A percentile compares a stretch with the other conserved stretches of the same genome.
Conservation (phyloP, 2,329 filamentous ascomycete species). For the Kalaharituber pfeilii region DNA sequence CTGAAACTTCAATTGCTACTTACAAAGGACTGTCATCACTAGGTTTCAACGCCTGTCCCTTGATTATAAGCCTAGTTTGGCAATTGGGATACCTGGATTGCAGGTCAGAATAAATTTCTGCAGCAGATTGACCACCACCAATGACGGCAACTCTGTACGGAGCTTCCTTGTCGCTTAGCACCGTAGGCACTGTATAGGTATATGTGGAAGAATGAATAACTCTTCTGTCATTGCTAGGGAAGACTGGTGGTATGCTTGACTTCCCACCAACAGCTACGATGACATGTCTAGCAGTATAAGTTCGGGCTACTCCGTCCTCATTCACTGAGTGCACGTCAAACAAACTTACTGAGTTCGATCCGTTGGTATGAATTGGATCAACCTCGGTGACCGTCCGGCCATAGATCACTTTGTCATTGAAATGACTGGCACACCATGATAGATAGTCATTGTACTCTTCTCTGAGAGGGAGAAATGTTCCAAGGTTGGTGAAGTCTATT, state of each 20-base stretch:
- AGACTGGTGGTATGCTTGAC: slow-evolving; percentile 50
- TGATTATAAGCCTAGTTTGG: slow-evolving; percentile 60
- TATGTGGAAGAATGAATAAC: slow-evolving; percentile 83
- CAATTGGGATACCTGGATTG: slow-evolving; percentile 68
- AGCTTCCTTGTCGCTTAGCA: slow-evolving; percentile 28
- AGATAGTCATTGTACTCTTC: slow-evolving; percentile 92
- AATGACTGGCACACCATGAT: slow-evolving; percentile 73
- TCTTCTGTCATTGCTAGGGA: slow-evolving; percentile 42
- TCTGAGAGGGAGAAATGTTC: slow-evolving; percentile 71
- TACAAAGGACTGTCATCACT: slow-evolving; percentile 95
- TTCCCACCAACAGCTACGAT: slow-evolving; percentile 50
- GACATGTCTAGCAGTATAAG: slow-evolving; percentile 33
- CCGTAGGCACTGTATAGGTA: slow-evolving; percentile 31
- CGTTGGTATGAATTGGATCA: slow-evolving; percentile 38
- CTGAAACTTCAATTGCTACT: slow-evolving; percentile 27
- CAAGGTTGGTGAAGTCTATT: slow-evolving; percentile 76
- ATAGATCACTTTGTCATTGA: slow-evolving; percentile 57
- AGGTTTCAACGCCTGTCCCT: slow-evolving; percentile 64
- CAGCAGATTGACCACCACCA: slow-evolving; percentile 79
- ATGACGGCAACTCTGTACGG: slow-evolving; percentile 64
- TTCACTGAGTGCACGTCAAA: slow-evolving; percentile 24
- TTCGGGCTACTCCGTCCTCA: slow-evolving; percentile 26
- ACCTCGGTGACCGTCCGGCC: slow-evolving; percentile 59
- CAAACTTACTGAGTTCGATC: slow-evolving; percentile 19
- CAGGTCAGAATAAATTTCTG: slow-evolving; percentile 87